A percentile compares a stretch with the other conserved stretches of the same genome.
Conservation (phyloP, 495 filamentous ascomycete genomes). For the Penicillium malachiteum region DNA sequence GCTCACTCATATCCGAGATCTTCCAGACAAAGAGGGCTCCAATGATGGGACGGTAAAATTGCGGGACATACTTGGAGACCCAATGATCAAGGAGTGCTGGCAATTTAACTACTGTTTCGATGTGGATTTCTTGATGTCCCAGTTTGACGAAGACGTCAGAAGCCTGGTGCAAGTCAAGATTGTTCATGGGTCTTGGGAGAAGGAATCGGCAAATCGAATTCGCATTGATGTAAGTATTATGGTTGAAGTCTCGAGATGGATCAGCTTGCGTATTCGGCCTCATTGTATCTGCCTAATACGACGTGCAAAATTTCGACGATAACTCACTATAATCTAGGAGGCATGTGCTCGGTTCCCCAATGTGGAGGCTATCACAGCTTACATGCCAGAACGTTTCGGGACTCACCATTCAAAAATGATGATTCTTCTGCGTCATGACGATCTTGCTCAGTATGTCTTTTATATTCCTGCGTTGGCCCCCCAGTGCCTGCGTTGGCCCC, state of each 20-base stretch:
- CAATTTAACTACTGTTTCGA: constrained; percentile 87
- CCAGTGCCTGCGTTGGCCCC: not conserved
- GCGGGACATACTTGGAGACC: constrained; percentile 73
- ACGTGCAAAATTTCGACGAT: no score
- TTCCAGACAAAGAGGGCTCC: constrained; percentile 46
- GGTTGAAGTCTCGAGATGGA: no score
- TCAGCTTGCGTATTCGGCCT: no score
- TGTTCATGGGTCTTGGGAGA: constrained; percentile 87
- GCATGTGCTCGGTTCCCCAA: constrained; percentile 63
- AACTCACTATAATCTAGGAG: constrained; percentile 38
- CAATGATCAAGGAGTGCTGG: constrained; percentile 83
- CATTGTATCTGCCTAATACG: no score
- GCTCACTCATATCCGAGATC: constrained; percentile 68
- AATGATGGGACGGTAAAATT: constrained; percentile 71
- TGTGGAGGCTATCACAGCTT: constrained; percentile 68
- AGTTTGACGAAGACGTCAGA: constrained; percentile 70
- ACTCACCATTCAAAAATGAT: constrained; percentile 92
- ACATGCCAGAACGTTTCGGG: constrained; percentile 83
- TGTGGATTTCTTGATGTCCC: constrained; percentile 68
- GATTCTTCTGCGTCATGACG: constrained; percentile 73
- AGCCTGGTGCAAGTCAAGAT: constrained; percentile 66
- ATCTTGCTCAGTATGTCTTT: constrained; percentile 60
- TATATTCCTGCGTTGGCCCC: not conserved
- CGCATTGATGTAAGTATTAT: constrained; percentile 57
- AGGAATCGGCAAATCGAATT: constrained; percentile 60